Base-by-base conservation (phyloP, 331 rosid genomes). In the Quercus tomentella region DNA sequence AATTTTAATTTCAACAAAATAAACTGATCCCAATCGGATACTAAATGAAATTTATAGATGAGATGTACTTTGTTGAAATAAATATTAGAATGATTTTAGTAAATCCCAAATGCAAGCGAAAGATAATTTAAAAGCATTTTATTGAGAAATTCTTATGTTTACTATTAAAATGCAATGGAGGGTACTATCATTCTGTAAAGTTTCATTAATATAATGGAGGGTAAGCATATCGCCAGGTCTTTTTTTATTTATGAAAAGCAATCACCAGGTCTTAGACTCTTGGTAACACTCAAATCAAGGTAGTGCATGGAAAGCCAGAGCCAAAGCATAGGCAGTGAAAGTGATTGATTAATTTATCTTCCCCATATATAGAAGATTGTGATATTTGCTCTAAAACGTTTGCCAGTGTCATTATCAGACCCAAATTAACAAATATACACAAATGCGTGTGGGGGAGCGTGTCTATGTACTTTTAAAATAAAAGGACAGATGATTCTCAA, bases 401-500 rank as follows among this genome's bases (percentile, higher is more conserved):
- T 62, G 81, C 76, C 77, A 21, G 83, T 43, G 75, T 86, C 91
- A 72, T 51, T 83, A 82, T 88, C 84, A 74, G 82, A 45, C 77
- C 70, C 30, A 69, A 49, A 30, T 79, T 81, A 78, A 72, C 51
- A 74, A 68, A 79, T 76, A 76, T 82, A 85, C 52, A 63, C 49
- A 41, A 41, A 76, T 22, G 70, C 87, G 77, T 4, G 45, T 30
- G 45, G 45, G 49, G 23, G 75, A 76, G 77, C 79, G 78, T 68
- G 75, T 56, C 31, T 68, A 73, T 23, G 67, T 33, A 21, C 17
- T 43, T 11, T 56, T 1, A 73, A 54, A 45, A 43, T 51, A n/a
- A 26, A 33, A 60, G 26, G 54, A 25, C 49, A 5, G 78, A n/a
- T n/a, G n/a, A n/a, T n/a, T n/a, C n/a, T n/a, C n/a, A n/a, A n/a